Conservation (phyloP, 805 yeast species). For the Millerozyma miso region DNA sequence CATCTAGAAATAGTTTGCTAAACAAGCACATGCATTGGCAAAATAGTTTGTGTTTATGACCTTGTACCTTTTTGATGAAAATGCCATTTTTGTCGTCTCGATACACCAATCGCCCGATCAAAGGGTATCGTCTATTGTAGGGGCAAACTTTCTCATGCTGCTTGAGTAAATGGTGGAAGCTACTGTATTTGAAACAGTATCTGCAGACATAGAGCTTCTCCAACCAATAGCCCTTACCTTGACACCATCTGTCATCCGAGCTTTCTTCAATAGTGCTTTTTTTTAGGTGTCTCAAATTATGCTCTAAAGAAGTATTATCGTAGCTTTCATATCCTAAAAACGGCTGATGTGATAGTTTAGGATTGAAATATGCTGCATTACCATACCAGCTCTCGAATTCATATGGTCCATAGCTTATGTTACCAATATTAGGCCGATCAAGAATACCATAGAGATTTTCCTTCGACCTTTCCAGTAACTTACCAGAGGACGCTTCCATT, state of each 20-base stretch:
- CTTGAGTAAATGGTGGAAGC: slow-evolving; percentile 37
- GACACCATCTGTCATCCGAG: neutral
- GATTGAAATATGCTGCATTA: slow-evolving; percentile 65
- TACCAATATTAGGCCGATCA: slow-evolving; percentile 56
- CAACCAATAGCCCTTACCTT: slow-evolving; percentile 43
- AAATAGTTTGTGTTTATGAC: slow-evolving; percentile 58
- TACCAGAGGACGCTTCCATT: neutral
- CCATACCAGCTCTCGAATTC: slow-evolving; percentile 86
- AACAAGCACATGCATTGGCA: slow-evolving; percentile 82
- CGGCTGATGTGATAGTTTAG: slow-evolving; percentile 29
- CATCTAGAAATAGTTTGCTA: slow-evolving; percentile 84
- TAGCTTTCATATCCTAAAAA: slow-evolving; percentile 41
- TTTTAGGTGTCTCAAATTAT: neutral
- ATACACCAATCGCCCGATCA: slow-evolving; percentile 68
- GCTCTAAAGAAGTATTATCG: slow-evolving; percentile 9
- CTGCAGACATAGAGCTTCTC: slow-evolving; percentile 70
- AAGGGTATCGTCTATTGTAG: slow-evolving; percentile 25
- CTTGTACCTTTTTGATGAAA: slow-evolving; percentile 63
- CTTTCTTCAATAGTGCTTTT: neutral
- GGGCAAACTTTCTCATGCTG: slow-evolving; percentile 49
- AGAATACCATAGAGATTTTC: slow-evolving; percentile 55
- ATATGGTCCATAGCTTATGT: slow-evolving; percentile 64
- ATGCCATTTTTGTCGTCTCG: slow-evolving; percentile 44
- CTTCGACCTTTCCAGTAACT: neutral
- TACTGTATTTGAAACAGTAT: slow-evolving; percentile 78